Evolutionary conservation across 1,284 basidiomycete genomes (phyloP), one percentile per base, ranked within the genome.

Genomic region (Cutaneotrichosporon mucoides): DNA sequence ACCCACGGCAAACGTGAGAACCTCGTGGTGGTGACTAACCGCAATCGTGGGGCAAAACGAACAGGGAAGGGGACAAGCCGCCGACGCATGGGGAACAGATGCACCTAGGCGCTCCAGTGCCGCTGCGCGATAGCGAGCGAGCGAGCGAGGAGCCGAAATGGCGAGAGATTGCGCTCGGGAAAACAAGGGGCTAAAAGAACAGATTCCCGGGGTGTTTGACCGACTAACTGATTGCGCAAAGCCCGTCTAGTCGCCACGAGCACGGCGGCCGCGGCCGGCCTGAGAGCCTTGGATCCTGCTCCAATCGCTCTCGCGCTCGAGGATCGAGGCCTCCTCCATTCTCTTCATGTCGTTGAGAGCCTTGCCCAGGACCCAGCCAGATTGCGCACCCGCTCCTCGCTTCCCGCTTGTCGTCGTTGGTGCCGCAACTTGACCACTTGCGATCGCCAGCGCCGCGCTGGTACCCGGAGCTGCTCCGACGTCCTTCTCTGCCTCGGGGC

Each of bases 271-370:
- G 36, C 74, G 59, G 6, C 73, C 70, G 0, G 50, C 45, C 33
- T 63, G 62, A 11, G 60, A 63, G 8, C 73, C 76, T 61, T 78
- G 72, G 55, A 77, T 76, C 53, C 77, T 71, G 8, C 73, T 75
- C 72, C 73, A 77, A 59, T 77, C 77, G 61, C 70, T 73, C 41
- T 76, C 76, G 49, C 70, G 69, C 63, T 76, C 75, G 35, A 77
- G 52, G 61, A 76, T 68, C 43, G 64, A 69, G 34, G 75, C 76
- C 47, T 70, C 67, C 44, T 74, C 74, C 73, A 77, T 76, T 64
- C 73, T 72, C 57, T 71, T 73, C 64, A 75, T 63, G 56, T 73
- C 71, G 46, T 74, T 75, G 56, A 79, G 57, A 60, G 72, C 73
- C 69, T 76, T 77, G 40, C 76, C 77, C 16, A 77, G 58, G 7